phyloP scores from a whole-genome alignment of 1,284 basidiomycete species.

The Ustilago tritici region DNA sequence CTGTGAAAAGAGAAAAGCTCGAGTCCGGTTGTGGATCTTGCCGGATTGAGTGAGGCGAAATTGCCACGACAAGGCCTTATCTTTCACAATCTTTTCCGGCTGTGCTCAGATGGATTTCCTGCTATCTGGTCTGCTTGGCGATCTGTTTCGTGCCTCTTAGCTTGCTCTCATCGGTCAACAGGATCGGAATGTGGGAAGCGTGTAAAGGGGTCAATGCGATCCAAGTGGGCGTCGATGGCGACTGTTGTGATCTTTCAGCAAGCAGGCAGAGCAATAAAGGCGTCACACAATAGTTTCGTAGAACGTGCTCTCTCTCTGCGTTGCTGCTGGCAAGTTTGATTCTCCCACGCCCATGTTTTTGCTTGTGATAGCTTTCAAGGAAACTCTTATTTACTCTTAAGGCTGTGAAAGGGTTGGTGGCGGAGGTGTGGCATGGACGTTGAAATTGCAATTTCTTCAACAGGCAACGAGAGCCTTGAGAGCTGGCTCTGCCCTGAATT shows the following conservation, averaged over 20 bases:
- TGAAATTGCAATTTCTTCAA: too few relatives aligned
- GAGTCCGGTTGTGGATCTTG: not conserved
- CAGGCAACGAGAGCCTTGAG: too few relatives aligned
- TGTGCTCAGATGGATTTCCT: not conserved
- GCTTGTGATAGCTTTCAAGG: not conserved
- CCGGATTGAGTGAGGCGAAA: not conserved
- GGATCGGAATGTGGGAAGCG: not conserved
- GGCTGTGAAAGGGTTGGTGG: not conserved
- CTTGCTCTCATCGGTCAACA: not conserved
- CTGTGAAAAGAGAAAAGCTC: not conserved
- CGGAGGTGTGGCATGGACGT: not conserved
- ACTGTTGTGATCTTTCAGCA: not conserved
- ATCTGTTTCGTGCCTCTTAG: not conserved
- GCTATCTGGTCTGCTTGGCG: not conserved
- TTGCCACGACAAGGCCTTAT: not conserved
- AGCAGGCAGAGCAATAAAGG: too few relatives aligned
- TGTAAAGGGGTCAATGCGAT: not conserved
- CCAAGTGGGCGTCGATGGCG: not conserved
- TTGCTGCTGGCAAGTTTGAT: not conserved
- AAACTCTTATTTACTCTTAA: not conserved
- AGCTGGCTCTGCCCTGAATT: not conserved
- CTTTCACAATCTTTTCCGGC: not conserved
- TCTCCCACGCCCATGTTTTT: slow-evolving; percentile 1
- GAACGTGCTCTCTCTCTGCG: not conserved
- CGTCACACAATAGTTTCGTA: not conserved